Evolutionary conservation across 179 eudicot species (phyloP).

Genomic region (Corrigiola litoralis): DNA sequence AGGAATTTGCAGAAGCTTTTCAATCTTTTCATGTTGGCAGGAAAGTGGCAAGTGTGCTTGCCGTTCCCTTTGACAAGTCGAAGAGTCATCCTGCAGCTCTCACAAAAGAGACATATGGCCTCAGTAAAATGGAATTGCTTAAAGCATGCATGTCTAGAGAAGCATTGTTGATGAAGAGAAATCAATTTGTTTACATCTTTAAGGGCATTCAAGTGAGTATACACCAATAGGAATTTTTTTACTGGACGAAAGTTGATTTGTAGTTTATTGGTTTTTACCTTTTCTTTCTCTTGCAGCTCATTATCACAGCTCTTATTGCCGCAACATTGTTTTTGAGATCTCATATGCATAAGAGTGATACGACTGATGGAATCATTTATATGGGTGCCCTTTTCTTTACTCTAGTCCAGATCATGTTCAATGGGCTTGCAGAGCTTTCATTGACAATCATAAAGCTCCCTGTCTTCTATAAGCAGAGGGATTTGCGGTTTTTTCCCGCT

Average conservation of each 20-base stretch:
- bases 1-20: constrained; percentile 46
- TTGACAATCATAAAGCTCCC: constrained; percentile 52
- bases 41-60: constrained; percentile 40
- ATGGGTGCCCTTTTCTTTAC: constrained; percentile 52
- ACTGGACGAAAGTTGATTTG: not conserved
- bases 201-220: constrained; percentile 34
- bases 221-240: not conserved
- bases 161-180: constrained; percentile 53
- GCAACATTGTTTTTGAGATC: not conserved
- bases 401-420: constrained; percentile 36
- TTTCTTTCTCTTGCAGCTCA: not conserved
- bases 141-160: constrained; percentile 47
- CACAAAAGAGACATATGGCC: constrained; percentile 46
- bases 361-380: constrained; percentile 14
- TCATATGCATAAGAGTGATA: not conserved
- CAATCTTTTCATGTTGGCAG: constrained; percentile 48
- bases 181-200: constrained; percentile 41
- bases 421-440: constrained; percentile 51
- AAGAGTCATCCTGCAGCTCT: constrained; percentile 52
- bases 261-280: not conserved
- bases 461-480: constrained; percentile 55
- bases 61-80: constrained; percentile 37
- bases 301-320: not conserved
- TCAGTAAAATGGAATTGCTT: constrained; percentile 42
- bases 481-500: constrained; percentile 51